Conservation (phyloP, 2,329 filamentous ascomycete genomes). For the Paecilomyces sp. region DNA sequence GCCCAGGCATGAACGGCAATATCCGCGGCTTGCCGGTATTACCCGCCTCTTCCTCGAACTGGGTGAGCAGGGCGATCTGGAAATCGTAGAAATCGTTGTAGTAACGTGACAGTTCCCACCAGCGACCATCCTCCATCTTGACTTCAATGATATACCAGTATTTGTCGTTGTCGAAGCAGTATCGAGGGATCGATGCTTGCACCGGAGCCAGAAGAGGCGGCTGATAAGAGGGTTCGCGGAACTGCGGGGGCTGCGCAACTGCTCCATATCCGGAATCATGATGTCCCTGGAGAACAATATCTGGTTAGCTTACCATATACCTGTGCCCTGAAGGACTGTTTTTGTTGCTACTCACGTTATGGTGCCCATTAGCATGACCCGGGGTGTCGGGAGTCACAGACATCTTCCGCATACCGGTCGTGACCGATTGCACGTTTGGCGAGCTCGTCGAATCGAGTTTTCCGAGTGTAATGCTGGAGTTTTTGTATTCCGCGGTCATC, state of each 20-base stretch:
- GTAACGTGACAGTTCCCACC: slow-evolving; percentile 89
- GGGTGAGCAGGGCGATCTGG: slow-evolving; percentile 88
- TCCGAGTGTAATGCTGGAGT: slow-evolving; percentile 92
- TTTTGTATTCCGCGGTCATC: slow-evolving; percentile 98
- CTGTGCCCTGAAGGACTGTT: slow-evolving; percentile 9
- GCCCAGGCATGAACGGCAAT: slow-evolving; percentile 94
- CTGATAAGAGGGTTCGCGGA: slow-evolving; percentile 40
- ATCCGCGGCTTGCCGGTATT: slow-evolving; percentile 75
- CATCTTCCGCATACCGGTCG: slow-evolving; percentile 69
- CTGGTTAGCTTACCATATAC: background rate
- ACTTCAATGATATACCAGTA: slow-evolving; percentile 98
- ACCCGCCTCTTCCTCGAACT: slow-evolving; percentile 86
- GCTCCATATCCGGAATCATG: slow-evolving; percentile 13
- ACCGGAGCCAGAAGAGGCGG: slow-evolving; percentile 62
- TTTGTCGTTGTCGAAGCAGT: slow-evolving; percentile 94
- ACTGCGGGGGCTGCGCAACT: slow-evolving; percentile 21
- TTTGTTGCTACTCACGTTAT: slow-evolving; percentile 38
- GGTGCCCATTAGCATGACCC: slow-evolving; percentile 42
- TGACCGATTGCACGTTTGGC: slow-evolving; percentile 49
- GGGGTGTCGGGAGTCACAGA: slow-evolving; percentile 56
- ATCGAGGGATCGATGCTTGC: slow-evolving; percentile 78
- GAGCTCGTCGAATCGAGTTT: slow-evolving; percentile 59
- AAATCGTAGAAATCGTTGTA: slow-evolving; percentile 99
- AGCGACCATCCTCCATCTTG: slow-evolving; percentile 77
- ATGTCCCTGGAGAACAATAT: slow-evolving; percentile 20